phyloP scores from a whole-genome alignment of 495 filamentous ascomycete species.

The Xylaria curta region DNA sequence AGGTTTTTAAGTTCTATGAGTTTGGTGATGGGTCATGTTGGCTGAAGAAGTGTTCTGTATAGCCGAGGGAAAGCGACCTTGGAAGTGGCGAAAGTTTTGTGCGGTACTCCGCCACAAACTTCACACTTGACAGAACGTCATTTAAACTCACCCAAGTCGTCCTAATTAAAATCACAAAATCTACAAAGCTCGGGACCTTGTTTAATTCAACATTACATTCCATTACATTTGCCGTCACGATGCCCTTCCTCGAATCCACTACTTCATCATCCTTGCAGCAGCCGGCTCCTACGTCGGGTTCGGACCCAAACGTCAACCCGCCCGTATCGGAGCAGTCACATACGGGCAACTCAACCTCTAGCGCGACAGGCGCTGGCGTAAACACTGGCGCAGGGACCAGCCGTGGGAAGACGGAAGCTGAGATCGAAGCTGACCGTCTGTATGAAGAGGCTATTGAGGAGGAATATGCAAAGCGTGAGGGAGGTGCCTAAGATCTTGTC shows the following conservation, averaged over 20 bases:
- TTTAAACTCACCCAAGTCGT: neutral
- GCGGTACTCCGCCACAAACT: constrained; percentile 2
- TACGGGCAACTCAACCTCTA: constrained; percentile 1
- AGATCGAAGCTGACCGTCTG: constrained; percentile 60
- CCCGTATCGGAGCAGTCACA: constrained; percentile 18
- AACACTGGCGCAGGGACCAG: constrained; percentile 49
- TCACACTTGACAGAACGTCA: neutral
- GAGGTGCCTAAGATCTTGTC: constrained; percentile 57
- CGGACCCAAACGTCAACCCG: constrained; percentile 12
- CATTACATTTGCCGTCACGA: neutral
- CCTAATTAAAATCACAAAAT: neutral
- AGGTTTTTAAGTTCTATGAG: too few relatives aligned
- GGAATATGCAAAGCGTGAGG: constrained; percentile 75
- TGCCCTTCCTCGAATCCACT: constrained; percentile 13
- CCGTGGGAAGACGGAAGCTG: constrained; percentile 48
- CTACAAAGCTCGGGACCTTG: neutral
- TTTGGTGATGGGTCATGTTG: too few relatives aligned
- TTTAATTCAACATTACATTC: neutral
- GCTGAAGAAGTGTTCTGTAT: too few relatives aligned
- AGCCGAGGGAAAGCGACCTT: neutral
- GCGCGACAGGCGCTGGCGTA: constrained; percentile 45
- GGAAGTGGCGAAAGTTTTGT: constrained; percentile 10
- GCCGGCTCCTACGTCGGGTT: neutral
- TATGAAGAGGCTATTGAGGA: constrained; percentile 77
- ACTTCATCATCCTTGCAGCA: neutral